Evolutionary conservation across 169 alveolate genomes (phyloP), one percentile per base, ranked within the genome.

Genomic region (Plasmodium ovale): DNA sequence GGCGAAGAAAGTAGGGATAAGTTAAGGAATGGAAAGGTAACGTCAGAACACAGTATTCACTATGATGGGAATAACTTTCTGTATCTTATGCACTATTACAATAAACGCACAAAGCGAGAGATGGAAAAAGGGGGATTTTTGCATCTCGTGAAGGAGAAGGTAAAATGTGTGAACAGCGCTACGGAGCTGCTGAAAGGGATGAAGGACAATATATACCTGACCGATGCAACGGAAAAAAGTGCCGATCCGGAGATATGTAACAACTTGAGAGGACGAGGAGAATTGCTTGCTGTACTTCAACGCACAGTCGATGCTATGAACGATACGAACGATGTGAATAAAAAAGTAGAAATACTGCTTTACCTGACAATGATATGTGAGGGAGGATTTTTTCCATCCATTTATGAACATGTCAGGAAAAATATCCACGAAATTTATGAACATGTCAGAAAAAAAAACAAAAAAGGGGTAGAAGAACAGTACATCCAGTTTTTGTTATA

Each of bases 291-390:
- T 14, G 16, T 85, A 0, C 69, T 85, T 71, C 60, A 85, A 39
- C 67, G 56, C 14, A 69, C 69, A 56, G 25, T 85, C 12, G 56
- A 56, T 6, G 16, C 39, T 5, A 70, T 71, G 23, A 70, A 49
- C 58, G 65, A 85, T 3, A 85, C 73, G 56, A 85, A 56, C 49
- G 91, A 85, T 49, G 21, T 85, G 51, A 69, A 85, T 85, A 85
- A 67, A 49, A 67, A 85, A 60, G 47, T 85, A 0, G 91, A 85
- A 70, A 51, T 85, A 19, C 23, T 85, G 33, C 14, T 85, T 4
- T 69, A 85, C 37, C 25, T 85, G 10, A 27, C 65, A 4, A 85
- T 37, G 19, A 72, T 85, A 60, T 85, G 87, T 56, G 49, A 85
- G 35, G 9, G 44, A 27, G 23, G 25, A 25, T 5, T 19, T 4